phyloP scores from a whole-genome alignment of 2,329 filamentous ascomycete genomes.

The Chaetomiaceae sp. region DNA sequence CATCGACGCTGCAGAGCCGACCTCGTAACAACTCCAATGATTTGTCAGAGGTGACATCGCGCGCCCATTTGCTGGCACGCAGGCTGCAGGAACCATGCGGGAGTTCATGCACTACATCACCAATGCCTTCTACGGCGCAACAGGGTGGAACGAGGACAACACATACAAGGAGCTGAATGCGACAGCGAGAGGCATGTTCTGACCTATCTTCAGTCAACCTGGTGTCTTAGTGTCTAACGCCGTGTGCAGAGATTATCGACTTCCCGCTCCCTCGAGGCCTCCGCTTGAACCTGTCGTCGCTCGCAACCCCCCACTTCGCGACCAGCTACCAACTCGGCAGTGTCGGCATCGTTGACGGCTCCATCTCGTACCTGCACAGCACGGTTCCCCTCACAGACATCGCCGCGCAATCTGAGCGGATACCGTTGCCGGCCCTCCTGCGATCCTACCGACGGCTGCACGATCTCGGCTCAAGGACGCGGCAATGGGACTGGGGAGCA shows the following conservation, averaged over 20 bases:
- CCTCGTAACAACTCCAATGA: too few relatives aligned
- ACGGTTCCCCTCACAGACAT: constrained; percentile 68
- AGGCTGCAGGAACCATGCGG: constrained; percentile 21
- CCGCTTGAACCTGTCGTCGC: constrained; percentile 79
- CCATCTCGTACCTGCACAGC: constrained; percentile 94
- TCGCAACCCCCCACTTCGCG: constrained; percentile 87
- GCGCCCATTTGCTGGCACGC: constrained; percentile 12
- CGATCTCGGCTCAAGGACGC: constrained; percentile 41
- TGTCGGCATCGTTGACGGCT: constrained; percentile 87
- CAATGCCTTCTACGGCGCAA: constrained; percentile 26
- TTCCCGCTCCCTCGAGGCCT: constrained; percentile 82
- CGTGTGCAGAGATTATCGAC: constrained; percentile 66
- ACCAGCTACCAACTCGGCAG: constrained; percentile 90
- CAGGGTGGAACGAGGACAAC: constrained; percentile 27
- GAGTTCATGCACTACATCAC: constrained; percentile 29
- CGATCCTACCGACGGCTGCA: constrained; percentile 76
- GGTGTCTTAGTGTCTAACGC: not conserved
- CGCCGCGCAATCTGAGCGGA: constrained; percentile 61
- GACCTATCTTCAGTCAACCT: not conserved
- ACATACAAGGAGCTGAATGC: constrained; percentile 26
- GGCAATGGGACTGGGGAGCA: constrained; percentile 20
- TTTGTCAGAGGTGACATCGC: constrained; percentile 12
- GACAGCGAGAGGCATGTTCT: constrained; percentile 21
- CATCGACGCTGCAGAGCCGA: too few relatives aligned
- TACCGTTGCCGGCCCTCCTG: constrained; percentile 72